Base-by-base conservation (phyloP, 257 asterid genomes). In the Fraxinus pennsylvanica region DNA sequence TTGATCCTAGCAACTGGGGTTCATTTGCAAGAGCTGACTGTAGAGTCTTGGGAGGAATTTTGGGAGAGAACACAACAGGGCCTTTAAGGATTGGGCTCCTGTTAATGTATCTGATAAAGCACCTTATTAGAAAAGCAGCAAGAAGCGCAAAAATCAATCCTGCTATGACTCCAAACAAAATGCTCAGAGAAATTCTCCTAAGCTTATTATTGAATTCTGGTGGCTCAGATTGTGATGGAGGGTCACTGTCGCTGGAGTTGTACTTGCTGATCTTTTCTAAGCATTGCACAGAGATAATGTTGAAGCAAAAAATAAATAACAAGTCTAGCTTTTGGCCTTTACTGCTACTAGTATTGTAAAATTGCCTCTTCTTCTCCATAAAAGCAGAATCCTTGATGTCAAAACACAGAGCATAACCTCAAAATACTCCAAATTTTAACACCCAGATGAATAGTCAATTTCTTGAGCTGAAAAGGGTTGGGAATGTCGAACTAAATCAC, bases 51-150 rank as follows among this genome's bases (percentile, higher is more conserved):
- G 90, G 77, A 27, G 94, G 94, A 25, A 95, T 93, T 81, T 83
- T 85, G 45, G 98, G 97, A 19, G 97, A 89, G 72, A 95, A 93
- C 67, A 90, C 86, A 27, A 93, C 84, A 19, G 94, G 97, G 68
- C 88, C 91, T 74, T 87, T 91, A 71, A 86, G 92, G 79, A 87
- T 76, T 54, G 99, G 98, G 80, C 94, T 84, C 61, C 87, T 86
- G 81, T 83, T 93, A 33, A 95, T 79, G 88, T 85, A 89, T 81
- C 78, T 88, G 68, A 92, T 78, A 90, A 80, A 81, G 91, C 96
- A 72, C 68, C 91, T 80, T 4, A 89, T 86, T 45, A 91, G 63
- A 75, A 90, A 79, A 80, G 91, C 97, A 70, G 87, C 84, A 15
- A 92, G 43, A 74, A 91, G 75, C 68, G 97, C 90, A 81, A 81